phyloP scores from a whole-genome alignment of 495 filamentous ascomycete genomes.

The Talaromyces ruber region DNA sequence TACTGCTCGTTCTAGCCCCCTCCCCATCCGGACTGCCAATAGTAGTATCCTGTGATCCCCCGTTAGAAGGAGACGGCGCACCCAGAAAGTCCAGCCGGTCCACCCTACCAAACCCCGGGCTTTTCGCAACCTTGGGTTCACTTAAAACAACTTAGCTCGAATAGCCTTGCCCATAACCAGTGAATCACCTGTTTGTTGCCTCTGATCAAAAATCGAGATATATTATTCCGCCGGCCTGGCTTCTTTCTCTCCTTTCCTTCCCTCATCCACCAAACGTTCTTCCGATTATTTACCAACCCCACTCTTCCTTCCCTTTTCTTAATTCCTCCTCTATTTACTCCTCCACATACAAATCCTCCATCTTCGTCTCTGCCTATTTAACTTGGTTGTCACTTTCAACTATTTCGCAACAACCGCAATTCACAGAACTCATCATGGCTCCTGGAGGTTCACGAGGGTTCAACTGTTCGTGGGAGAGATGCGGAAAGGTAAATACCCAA shows the following conservation, averaged over 20 bases:
- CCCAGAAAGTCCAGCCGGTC: not conserved
- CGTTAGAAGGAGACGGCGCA: not conserved
- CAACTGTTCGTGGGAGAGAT: conserved; percentile 38
- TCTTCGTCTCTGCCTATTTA: not conserved
- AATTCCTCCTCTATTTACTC: not conserved
- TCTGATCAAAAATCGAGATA: not conserved
- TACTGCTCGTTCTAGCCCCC: not conserved
- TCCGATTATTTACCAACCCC: not conserved
- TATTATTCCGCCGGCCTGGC: not conserved
- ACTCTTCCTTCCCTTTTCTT: not conserved
- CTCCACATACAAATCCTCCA: not conserved
- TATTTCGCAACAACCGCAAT: not conserved
- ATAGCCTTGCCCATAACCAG: not conserved
- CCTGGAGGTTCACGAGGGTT: conserved; percentile 37
- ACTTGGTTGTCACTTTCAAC: not conserved
- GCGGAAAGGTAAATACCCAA: conserved; percentile 31
- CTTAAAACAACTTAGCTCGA: not conserved
- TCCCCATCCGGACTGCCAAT: not conserved
- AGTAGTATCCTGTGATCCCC: not conserved
- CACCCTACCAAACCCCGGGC: conserved; percentile 2
- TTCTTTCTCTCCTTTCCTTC: not conserved
- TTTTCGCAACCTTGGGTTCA: not conserved
- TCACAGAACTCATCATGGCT: conserved; percentile 21
- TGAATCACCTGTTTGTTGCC: not conserved
- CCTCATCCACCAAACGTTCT: not conserved